Conservation (phyloP, 345 rosid species). For the Bruguiera sexangula region DNA sequence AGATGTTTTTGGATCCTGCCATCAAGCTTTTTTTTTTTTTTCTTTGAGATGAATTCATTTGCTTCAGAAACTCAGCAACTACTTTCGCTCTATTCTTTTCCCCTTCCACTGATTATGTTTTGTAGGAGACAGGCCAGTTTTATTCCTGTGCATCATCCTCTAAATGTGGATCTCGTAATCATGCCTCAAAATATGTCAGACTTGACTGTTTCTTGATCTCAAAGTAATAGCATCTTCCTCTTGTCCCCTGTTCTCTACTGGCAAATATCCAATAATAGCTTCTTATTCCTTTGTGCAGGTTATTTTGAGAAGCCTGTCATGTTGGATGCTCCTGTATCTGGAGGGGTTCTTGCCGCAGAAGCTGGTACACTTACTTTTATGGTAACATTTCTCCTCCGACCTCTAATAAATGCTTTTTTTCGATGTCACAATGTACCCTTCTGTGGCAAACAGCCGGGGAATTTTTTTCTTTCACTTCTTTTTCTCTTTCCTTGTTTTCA, state of each 20-base stretch:
- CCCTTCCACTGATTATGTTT: not conserved
- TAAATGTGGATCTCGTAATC: not conserved
- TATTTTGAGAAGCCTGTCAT: constrained; percentile 62
- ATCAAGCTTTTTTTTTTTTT: not conserved
- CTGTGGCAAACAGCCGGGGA: not conserved
- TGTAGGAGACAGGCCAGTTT: no score
- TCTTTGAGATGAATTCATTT: not conserved
- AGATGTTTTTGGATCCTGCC: not conserved
- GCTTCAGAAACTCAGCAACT: not conserved
- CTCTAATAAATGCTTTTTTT: not conserved
- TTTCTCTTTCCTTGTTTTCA: not conserved
- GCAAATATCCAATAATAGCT: not conserved
- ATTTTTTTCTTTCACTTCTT: not conserved
- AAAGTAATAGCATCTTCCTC: not conserved
- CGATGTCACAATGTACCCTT: not conserved
- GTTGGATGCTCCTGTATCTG: constrained; percentile 99
- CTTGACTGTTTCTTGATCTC: not conserved
- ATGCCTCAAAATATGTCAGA: not conserved
- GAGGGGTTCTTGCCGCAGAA: constrained; percentile 95
- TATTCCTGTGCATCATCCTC: not conserved
- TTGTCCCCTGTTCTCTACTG: not conserved
- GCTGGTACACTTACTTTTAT: constrained; percentile 85
- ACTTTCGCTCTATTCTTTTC: not conserved
- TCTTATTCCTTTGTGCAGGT: constrained; percentile 33
- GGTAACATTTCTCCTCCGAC: constrained; percentile 36